These are phyloP conservation scores for Theobroma cacao DNA, from an alignment of 345 rosid genomes.

Conservation along the genomic window DNA sequence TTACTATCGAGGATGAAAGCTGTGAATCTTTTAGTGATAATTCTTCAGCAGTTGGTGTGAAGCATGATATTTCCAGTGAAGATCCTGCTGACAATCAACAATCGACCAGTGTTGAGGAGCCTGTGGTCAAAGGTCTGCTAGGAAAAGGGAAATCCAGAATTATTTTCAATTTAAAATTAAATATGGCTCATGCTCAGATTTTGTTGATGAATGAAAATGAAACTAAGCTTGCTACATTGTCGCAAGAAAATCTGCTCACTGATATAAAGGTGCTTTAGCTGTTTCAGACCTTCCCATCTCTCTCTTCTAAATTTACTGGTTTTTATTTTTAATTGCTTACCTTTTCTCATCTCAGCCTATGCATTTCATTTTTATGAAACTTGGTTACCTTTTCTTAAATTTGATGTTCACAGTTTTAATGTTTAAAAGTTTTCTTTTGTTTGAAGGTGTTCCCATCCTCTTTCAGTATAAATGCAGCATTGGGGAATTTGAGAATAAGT, in stretches of 20 bases:
- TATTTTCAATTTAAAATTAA: slow-evolving; percentile 71
- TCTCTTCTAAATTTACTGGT: not conserved
- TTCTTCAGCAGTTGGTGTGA: slow-evolving; percentile 47
- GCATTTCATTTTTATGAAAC: not conserved
- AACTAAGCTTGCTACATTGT: slow-evolving; percentile 80
- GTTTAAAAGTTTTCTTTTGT: slow-evolving; percentile 21
- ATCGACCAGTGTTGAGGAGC: slow-evolving; percentile 35
- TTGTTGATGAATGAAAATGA: slow-evolving; percentile 90
- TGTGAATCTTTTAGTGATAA: slow-evolving; percentile 53
- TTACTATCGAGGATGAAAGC: slow-evolving; percentile 57
- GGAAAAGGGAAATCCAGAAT: slow-evolving; percentile 94
- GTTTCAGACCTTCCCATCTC: not conserved
- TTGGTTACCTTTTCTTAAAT: slow-evolving; percentile 2
- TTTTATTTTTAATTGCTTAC: not conserved
- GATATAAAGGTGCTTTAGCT: slow-evolving; percentile 66
- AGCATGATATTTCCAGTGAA: slow-evolving; percentile 37
- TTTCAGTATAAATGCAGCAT: slow-evolving; percentile 79
- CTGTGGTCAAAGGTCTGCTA: slow-evolving; percentile 77
- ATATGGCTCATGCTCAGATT: slow-evolving; percentile 91
- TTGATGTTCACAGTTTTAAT: not conserved
- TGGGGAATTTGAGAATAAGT: slow-evolving; percentile 93
- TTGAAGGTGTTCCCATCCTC: slow-evolving; percentile 93
- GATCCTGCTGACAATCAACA: slow-evolving; percentile 40
- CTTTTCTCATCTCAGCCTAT: not conserved
- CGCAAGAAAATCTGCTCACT: slow-evolving; percentile 81